Evolutionary conservation across 164 flowering plant genomes (phyloP).

Genomic region (Nymphaea colorata): DNA sequence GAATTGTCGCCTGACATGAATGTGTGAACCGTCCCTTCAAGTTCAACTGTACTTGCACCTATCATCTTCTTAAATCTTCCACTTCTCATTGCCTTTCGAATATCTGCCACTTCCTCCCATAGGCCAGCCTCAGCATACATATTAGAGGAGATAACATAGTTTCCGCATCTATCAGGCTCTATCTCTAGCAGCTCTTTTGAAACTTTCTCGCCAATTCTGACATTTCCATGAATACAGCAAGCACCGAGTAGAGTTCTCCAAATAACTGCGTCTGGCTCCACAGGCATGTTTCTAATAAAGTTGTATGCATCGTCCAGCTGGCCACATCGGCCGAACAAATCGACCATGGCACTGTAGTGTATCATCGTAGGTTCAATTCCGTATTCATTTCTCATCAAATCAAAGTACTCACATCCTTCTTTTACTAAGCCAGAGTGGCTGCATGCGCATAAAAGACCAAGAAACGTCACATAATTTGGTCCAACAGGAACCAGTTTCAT

Average conservation of each 20-base stretch:
- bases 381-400: slow-evolving; percentile 5
- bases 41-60: slow-evolving; percentile 11
- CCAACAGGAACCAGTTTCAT: neutral
- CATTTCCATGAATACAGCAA: slow-evolving; percentile 3
- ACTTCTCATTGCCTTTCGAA: slow-evolving; percentile 7
- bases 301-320: slow-evolving; percentile 9
- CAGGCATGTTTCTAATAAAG: slow-evolving; percentile 6
- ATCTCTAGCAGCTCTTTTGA: slow-evolving; percentile 9
- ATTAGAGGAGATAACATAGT: slow-evolving; percentile 10
- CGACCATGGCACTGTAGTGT: slow-evolving; percentile 12
- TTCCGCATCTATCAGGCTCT: slow-evolving; percentile 8
- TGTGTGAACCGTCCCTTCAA: slow-evolving; percentile 4
- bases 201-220: slow-evolving; percentile 5
- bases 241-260: slow-evolving; percentile 14
- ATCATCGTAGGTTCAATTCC: slow-evolving; percentile 10
- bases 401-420: slow-evolving; percentile 5
- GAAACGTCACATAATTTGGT: slow-evolving; percentile 11
- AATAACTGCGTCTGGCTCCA: slow-evolving; percentile 7
- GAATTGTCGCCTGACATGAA: slow-evolving; percentile 9
- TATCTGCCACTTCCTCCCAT: slow-evolving; percentile 11
- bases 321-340: slow-evolving; percentile 10
- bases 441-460: slow-evolving; percentile 7
- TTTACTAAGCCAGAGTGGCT: slow-evolving; percentile 13
- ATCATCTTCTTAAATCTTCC: slow-evolving; percentile 10
- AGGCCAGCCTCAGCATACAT: slow-evolving; percentile 12